These are phyloP conservation scores for Dichotomopilus funicola DNA, from an alignment of 2,329 filamentous ascomycete genomes.

Conservation along the genomic window DNA sequence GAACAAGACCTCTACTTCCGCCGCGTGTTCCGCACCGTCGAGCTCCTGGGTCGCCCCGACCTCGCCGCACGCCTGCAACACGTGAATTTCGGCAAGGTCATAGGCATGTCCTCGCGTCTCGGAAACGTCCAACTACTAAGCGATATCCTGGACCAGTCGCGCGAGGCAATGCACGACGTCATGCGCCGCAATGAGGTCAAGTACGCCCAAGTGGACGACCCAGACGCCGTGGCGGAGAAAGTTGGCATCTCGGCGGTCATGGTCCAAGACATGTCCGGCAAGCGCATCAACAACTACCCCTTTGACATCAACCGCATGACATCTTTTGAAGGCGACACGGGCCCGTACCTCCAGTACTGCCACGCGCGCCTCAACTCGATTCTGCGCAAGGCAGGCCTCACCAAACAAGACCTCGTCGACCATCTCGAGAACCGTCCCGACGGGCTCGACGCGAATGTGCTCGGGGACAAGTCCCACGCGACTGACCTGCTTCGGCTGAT, in stretches of 20 bases:
- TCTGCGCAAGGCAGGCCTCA: neutral
- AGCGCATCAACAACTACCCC: slow-evolving; percentile 44
- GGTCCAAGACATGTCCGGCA: slow-evolving; percentile 68
- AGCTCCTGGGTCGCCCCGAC: slow-evolving; percentile 32
- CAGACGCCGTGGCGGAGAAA: slow-evolving; percentile 55
- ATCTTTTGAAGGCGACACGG: slow-evolving; percentile 67
- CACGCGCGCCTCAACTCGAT: slow-evolving; percentile 31
- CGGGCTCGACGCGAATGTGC: neutral
- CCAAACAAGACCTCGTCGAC: neutral
- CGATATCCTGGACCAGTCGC: slow-evolving; percentile 50
- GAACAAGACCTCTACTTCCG: slow-evolving; percentile 33
- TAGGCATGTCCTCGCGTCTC: slow-evolving; percentile 37
- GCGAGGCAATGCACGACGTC: slow-evolving; percentile 65
- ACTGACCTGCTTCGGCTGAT: neutral
- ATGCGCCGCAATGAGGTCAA: slow-evolving; percentile 34
- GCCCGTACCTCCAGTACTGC: slow-evolving; percentile 66
- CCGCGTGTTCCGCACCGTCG: slow-evolving; percentile 29
- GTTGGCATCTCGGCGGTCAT: slow-evolving; percentile 64
- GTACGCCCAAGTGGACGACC: slow-evolving; percentile 52
- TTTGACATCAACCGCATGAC: slow-evolving; percentile 70
- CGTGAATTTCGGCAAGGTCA: slow-evolving; percentile 42
- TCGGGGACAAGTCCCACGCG: neutral
- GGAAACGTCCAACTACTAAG: slow-evolving; percentile 50
- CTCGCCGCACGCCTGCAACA: slow-evolving; percentile 31
- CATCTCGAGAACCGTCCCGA: neutral